Evolutionary conservation across 2,329 filamentous ascomycete genomes (phyloP).

Genomic region (Ceratocystis cubensis): DNA sequence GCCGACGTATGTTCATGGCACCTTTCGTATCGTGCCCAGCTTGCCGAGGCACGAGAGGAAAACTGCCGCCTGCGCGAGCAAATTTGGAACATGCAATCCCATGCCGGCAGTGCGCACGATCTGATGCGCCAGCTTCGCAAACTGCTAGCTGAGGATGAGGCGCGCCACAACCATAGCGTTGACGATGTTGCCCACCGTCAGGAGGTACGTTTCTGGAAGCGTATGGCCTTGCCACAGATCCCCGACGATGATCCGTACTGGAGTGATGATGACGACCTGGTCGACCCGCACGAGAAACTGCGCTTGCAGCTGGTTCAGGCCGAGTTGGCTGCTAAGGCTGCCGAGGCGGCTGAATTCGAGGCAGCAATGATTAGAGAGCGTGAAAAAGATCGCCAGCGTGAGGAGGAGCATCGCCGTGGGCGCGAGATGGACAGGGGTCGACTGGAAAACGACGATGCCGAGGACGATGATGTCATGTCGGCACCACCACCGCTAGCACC

Average conservation of each 20-base stretch:
- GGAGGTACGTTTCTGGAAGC: conserved; percentile 53
- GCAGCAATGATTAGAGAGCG: conserved; percentile 27
- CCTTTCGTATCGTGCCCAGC: conserved; percentile 51
- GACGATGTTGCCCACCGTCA: conserved; percentile 42
- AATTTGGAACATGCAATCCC: conserved; percentile 54
- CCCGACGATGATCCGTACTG: conserved; percentile 48
- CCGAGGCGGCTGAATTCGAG: conserved; percentile 27
- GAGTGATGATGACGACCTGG: conserved; percentile 53
- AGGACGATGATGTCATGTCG: conserved; percentile 1
- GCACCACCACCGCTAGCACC: conserved; percentile 15
- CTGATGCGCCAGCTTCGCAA: conserved; percentile 44
- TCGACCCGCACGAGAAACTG: conserved; percentile 49
- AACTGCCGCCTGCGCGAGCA: conserved; percentile 51
- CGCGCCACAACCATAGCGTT: conserved; percentile 41
- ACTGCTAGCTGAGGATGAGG: conserved; percentile 43
- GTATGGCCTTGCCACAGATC: conserved; percentile 50
- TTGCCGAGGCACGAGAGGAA: conserved; percentile 52
- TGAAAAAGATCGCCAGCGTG: not conserved
- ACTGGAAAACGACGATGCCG: not conserved
- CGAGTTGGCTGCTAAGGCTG: conserved; percentile 28
- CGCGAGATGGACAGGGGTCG: not conserved
- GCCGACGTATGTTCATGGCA: conserved; percentile 52
- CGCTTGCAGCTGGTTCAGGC: conserved; percentile 34
- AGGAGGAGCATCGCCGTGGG: not conserved
- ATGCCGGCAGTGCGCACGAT: conserved; percentile 46